These are phyloP conservation scores for Wickerhamiella lipophila DNA, from an alignment of 805 yeast genomes.

Conservation along the genomic window DNA sequence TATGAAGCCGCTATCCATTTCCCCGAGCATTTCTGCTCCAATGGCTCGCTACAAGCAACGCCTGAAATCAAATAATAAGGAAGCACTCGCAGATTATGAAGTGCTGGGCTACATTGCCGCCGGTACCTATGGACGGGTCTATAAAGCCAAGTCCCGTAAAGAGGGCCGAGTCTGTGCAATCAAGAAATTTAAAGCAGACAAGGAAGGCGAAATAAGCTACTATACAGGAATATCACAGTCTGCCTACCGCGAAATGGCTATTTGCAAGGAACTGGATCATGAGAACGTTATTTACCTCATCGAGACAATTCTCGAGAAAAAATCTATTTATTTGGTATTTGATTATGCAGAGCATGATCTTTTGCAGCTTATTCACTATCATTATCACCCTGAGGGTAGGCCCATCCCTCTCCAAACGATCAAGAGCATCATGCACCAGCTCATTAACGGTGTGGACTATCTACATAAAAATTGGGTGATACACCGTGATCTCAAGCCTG, in stretches of 20 bases:
- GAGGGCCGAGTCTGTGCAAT: slow-evolving; percentile 53
- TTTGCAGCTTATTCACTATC: slow-evolving; percentile 85
- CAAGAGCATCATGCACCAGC: slow-evolving; percentile 84
- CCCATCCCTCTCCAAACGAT: slow-evolving; percentile 64
- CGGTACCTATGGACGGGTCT: slow-evolving; percentile 92
- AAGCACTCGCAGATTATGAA: slow-evolving; percentile 74
- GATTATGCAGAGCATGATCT: slow-evolving; percentile 95
- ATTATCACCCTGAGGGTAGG: slow-evolving; percentile 75
- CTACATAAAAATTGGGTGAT: slow-evolving; percentile 92
- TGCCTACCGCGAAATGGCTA: slow-evolving; percentile 91
- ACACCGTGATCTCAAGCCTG: slow-evolving; percentile 94
- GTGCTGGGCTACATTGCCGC: slow-evolving; percentile 95
- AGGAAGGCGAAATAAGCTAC: slow-evolving; percentile 76
- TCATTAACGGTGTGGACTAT: slow-evolving; percentile 79
- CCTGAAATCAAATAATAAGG: slow-evolving; percentile 51
- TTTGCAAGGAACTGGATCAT: slow-evolving; percentile 77
- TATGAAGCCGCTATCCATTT: slow-evolving; percentile 1
- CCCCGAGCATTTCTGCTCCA: slow-evolving; percentile 23
- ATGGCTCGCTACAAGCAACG: slow-evolving; percentile 42
- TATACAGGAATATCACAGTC: slow-evolving; percentile 93
- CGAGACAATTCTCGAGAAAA: slow-evolving; percentile 76
- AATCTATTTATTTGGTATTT: slow-evolving; percentile 85
- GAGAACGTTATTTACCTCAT: slow-evolving; percentile 65
- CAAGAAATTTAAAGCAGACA: slow-evolving; percentile 88
- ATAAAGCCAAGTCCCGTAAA: slow-evolving; percentile 58